phyloP scores from a whole-genome alignment of 225 moss, liverwort and hornwort genomes.

The Neckera pumila region DNA sequence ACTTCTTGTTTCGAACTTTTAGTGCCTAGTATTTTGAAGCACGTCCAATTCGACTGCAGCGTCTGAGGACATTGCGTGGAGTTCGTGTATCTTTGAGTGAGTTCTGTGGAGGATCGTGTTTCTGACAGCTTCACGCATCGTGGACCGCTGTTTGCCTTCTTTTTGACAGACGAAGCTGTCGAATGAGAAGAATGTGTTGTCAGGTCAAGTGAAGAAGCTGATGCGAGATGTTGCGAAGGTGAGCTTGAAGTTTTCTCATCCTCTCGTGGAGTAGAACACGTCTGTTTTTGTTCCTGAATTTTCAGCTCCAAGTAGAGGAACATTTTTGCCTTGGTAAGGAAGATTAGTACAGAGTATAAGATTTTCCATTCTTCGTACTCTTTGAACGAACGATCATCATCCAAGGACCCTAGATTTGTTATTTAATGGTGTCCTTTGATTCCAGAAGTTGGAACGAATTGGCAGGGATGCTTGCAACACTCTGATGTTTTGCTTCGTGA shows the following conservation, averaged over 20 bases:
- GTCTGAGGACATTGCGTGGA: no score
- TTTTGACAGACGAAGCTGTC: conserved; percentile 48
- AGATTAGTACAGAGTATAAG: no score
- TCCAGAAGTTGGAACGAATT: background rate
- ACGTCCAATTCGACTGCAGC: background rate
- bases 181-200: conserved; percentile 66
- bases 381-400: background rate
- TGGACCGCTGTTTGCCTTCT: background rate
- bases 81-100: background rate
- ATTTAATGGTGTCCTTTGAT: background rate
- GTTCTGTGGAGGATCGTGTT: background rate
- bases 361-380: background rate
- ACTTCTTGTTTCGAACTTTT: background rate
- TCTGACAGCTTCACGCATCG: background rate
- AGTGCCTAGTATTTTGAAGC: background rate
- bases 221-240: conserved; percentile 90
- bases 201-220: conserved; percentile 79
- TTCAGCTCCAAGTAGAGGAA: no score
- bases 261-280: background rate
- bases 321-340: background rate
- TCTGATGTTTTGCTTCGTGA: background rate
- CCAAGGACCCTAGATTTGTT: background rate
- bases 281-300: background rate
- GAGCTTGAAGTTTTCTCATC: background rate
- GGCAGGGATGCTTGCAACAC: background rate